These are phyloP conservation scores for Coprinopsis marcescibilis DNA, from an alignment of 768 basidiomycete species.

Conservation along the genomic window DNA sequence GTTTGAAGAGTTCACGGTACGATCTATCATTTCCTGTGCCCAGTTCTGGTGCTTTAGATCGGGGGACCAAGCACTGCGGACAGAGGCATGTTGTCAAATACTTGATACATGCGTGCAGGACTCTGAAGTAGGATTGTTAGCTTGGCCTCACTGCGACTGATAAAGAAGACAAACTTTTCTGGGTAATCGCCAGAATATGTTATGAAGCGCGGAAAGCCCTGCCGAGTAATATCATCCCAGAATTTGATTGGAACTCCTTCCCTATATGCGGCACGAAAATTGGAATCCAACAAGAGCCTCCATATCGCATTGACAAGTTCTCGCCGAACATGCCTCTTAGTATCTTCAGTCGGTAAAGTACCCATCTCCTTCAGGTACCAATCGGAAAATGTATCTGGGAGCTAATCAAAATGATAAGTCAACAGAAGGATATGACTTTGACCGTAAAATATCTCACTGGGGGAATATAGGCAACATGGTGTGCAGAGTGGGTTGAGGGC, in stretches of 20 bases:
- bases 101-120: constrained; percentile 25
- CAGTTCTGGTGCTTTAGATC: constrained; percentile 20
- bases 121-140: constrained; percentile 11
- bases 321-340: constrained; percentile 5
- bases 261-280: constrained; percentile 4
- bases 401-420: constrained; percentile 5
- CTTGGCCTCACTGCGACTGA: background rate
- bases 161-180: constrained; percentile 2
- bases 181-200: constrained; percentile 11
- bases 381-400: constrained; percentile 15
- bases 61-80: constrained; percentile 25
- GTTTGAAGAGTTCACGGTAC: background rate
- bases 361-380: constrained; percentile 6
- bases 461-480: constrained; percentile 37
- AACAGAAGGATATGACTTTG: background rate
- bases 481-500: constrained; percentile 22
- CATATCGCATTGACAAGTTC: constrained; percentile 25
- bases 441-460: constrained; percentile 18
- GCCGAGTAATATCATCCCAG: constrained; percentile 1
- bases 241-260: constrained; percentile 5
- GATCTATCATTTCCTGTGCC: constrained; percentile 16
- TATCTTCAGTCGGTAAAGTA: background rate
- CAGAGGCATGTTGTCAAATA: constrained; percentile 31
- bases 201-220: constrained; percentile 7
- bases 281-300: constrained; percentile 13